Evolutionary conservation across 108 stramenopile genomes (phyloP), one percentile per base, ranked within the genome.

Genomic region (Cyclotella choctawhatcheeana): DNA sequence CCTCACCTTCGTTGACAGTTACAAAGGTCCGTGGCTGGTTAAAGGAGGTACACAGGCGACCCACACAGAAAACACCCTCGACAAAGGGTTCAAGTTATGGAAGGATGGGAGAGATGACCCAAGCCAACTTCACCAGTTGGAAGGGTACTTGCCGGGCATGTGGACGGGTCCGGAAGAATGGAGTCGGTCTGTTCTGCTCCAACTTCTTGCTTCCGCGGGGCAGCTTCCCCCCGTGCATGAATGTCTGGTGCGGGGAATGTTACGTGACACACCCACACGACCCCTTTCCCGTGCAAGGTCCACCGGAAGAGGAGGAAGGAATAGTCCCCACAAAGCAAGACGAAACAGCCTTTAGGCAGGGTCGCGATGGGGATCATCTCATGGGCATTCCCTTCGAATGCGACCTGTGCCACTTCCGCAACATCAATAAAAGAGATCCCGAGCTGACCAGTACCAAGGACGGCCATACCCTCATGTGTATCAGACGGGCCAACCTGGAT

Each of bases 341-440:
- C 43, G 29, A 58, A 13, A 4, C 13, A 0, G 25, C 24, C 33
- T 58, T 47, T 30, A n/a, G 30, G 44, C 17, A 20, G 21, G 70
- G 55, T 5, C 30, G 73, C 34, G n/a, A 40, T 0, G 85, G 84
- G 0, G 85, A 86, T 35, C 59, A 80, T 47, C 43, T 86, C 16
- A 77, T 77, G 71, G 31, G 33, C 0, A 34, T 56, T 6, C 54
- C 69, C 0, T 89, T 89, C 54, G 75, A 86, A 50, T 89, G 85
- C 51, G 79, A 83, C 30, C 40, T 79, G 0, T 89, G 88, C 59
- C 69, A 69, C 24, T 89, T 83, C 40, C 17, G 67, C 0, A 86
- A 87, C 29, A 29, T 86, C 0, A 27, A 27, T 5, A 16, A 55
- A 12, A 3, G 73, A 7, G 54, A 76, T 16, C 81, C 74, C 27